Base-by-base conservation (phyloP, 225 moss, liverwort and hornwort genomes). In the Sphagnum contortum region DNA sequence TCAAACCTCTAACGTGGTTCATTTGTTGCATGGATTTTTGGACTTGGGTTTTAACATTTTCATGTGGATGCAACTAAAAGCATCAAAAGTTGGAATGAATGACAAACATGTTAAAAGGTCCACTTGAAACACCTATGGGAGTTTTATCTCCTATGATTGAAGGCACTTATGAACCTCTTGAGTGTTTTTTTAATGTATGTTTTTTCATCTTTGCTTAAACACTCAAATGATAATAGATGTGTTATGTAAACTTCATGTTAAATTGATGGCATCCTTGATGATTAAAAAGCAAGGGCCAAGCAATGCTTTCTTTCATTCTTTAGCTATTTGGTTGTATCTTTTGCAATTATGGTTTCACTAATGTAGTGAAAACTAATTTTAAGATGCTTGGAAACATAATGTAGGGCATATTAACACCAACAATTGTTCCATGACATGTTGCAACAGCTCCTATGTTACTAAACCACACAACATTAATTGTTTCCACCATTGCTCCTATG, bases 181-280 rank as follows among this genome's bases (percentile, higher is more conserved):
- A 98, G 75, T 83, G 92, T 45, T 93, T 92, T 64, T 98, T 98
- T 71, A 81, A 75, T 65, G 96, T 98, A 87, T 49, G 80, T n/a
- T 57, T 47, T 68, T 59, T 59, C 3, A 44, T 44, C 44, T 6
- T 8, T 2, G 10, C 44, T 29, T 29, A 1, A 29, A 29, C 29
- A 29, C 1, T 29, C 0, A 29, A 29, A 29, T 29, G 29, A 29
- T 29, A 29, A 29, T 29, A 29, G 29, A 29, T 29, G 29, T 29
- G 29, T 29, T 29, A 0, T 29, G 29, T 29, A 29, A 29, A 29
- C 29, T 29, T 29, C 1, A 29, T 29, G 29, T 29, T 29, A 29
- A 29, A 29, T 29, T 29, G 29, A 29, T 29, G 29, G 1, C 29
- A 29, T n/a, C n/a, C n/a, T n/a, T n/a, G n/a, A n/a, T n/a, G n/a